phyloP scores from a whole-genome alignment of 148 eudicot genomes.

The Vaccinium myrtillus region DNA sequence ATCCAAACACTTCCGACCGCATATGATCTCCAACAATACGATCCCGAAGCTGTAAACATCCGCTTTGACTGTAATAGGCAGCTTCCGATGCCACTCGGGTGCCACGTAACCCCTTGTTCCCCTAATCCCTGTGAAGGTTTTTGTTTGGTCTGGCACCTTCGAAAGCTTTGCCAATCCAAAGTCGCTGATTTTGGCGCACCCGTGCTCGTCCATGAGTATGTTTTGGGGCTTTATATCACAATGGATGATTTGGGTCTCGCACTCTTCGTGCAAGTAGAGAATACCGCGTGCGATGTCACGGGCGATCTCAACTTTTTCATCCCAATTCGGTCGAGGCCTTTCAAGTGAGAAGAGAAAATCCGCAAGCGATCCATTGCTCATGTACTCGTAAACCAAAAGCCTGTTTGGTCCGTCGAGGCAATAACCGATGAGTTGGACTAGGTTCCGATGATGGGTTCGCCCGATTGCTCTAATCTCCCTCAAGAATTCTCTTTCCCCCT shows the following conservation, averaged over 20 bases:
- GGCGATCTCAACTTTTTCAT: not conserved
- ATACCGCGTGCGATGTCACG: not conserved
- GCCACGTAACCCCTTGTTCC: not conserved
- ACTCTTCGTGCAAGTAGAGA: not conserved
- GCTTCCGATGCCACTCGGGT: not conserved
- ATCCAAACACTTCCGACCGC: not conserved
- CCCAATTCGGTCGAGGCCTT: slow-evolving; percentile 1
- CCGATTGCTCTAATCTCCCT: slow-evolving; percentile 8
- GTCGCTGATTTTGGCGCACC: not conserved
- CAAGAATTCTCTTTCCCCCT: slow-evolving; percentile 6
- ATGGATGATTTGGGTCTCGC: not conserved
- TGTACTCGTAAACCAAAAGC: slow-evolving; percentile 3
- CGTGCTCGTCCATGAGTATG: not conserved
- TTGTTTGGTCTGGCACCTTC: not conserved
- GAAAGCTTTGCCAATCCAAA: slow-evolving; percentile 18
- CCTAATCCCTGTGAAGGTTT: not conserved
- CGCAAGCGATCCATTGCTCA: slow-evolving; percentile 17
- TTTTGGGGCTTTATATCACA: not conserved
- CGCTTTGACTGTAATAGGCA: not conserved
- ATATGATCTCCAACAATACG: not conserved
- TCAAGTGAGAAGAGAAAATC: not conserved
- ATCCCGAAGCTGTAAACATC: not conserved
- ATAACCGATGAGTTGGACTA: slow-evolving; percentile 7
- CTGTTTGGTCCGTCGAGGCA: not conserved
- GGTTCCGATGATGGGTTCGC: slow-evolving; percentile 11